Evolutionary conservation across 768 basidiomycete genomes (phyloP).

Genomic region (Candolleomyces eurysporus): DNA sequence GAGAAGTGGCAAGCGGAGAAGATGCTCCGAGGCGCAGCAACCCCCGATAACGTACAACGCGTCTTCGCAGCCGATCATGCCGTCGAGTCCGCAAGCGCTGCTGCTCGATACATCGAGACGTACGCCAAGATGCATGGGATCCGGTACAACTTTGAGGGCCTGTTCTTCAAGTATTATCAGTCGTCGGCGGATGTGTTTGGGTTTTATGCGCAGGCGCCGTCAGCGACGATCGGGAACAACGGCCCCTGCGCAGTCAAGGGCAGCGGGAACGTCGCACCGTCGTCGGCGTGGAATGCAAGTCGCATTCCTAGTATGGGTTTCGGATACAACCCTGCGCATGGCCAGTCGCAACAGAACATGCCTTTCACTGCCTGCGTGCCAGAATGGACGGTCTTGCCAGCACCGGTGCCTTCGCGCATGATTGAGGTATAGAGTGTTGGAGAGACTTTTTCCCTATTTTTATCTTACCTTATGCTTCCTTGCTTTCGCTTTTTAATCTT

Average conservation of each 20-base stretch:
- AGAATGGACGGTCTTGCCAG: background rate
- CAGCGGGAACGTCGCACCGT: too few relatives aligned
- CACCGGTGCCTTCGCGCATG: background rate
- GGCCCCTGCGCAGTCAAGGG: too few relatives aligned
- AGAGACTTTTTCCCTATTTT: too few relatives aligned
- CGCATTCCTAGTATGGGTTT: background rate
- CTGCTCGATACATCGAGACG: conserved; percentile 6
- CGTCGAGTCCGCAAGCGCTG: background rate
- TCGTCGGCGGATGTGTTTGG: background rate
- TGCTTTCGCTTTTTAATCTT: too few relatives aligned
- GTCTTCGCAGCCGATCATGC: conserved; percentile 1
- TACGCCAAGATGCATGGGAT: conserved; percentile 1
- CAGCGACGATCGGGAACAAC: too few relatives aligned
- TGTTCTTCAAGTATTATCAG: conserved; percentile 8
- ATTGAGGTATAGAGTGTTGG: background rate
- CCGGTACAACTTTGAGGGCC: background rate
- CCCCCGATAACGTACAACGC: conserved; percentile 1
- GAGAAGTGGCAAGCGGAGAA: conserved; percentile 5
- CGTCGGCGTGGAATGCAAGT: background rate
- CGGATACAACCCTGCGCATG: background rate
- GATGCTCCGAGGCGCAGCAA: conserved; percentile 1
- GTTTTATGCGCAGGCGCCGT: background rate
- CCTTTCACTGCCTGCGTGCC: background rate
- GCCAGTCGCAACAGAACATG: background rate
- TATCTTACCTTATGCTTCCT: too few relatives aligned